Evolutionary conservation across 257 asterid species (phyloP).

Genomic region (Vinca minor): DNA sequence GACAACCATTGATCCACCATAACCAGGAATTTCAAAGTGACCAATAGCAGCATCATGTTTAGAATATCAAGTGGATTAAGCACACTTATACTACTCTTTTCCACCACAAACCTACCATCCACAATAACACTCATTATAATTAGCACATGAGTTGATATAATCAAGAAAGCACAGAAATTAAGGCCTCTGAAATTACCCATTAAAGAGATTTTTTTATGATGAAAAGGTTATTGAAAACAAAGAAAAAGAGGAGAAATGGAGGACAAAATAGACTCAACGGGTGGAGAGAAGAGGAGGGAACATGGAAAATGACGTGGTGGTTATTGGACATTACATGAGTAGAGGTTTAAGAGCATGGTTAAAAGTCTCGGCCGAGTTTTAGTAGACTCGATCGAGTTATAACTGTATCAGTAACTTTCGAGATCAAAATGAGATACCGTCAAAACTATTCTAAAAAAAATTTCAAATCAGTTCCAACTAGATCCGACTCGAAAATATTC

Average conservation of each 20-base stretch:
- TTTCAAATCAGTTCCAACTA: no score
- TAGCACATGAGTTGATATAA: constrained; percentile 15
- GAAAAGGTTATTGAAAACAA: background rate
- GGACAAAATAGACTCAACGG: constrained; percentile 13
- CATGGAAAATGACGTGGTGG: constrained; percentile 5
- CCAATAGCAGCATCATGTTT: constrained; percentile 89
- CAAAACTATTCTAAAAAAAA: no score
- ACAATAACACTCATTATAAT: background rate
- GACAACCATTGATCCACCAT: constrained; percentile 80
- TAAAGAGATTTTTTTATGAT: background rate
- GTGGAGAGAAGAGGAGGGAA: constrained; percentile 15
- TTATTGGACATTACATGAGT: background rate
- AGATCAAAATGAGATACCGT: no score
- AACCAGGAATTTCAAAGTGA: constrained; percentile 90
- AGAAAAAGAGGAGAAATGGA: constrained; percentile 2
- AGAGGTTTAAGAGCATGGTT: no score
- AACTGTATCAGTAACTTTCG: no score
- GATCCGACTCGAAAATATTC: no score
- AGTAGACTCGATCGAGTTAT: no score
- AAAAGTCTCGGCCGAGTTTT: no score
- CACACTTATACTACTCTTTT: constrained; percentile 67
- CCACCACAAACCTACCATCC: constrained; percentile 58
- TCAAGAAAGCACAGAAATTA: constrained; percentile 10
- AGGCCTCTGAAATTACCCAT: background rate
- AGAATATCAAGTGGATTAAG: constrained; percentile 49